Percentiles rank a stretch among this genome's conserved stretches.
Conservation (phyloP, 257 asterid species). For the Nicotiana knightiana region DNA sequence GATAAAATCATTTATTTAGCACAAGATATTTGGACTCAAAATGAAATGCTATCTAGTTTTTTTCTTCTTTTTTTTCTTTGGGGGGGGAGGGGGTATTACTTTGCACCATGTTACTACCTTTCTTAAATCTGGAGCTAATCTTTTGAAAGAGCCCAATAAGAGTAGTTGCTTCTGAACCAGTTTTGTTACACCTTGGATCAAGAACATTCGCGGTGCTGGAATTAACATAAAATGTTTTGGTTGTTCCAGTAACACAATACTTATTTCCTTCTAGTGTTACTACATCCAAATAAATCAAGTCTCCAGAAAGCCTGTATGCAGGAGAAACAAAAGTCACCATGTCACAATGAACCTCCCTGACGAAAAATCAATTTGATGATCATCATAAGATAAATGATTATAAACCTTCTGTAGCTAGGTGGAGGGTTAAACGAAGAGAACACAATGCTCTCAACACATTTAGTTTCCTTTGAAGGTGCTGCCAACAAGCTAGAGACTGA, state of each 20-base stretch:
- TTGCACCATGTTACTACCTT: slow-evolving; percentile 38
- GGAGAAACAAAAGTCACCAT: slow-evolving; percentile 20
- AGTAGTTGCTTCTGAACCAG: slow-evolving; percentile 67
- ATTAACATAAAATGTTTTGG: slow-evolving; percentile 71
- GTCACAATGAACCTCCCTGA: slow-evolving; percentile 16
- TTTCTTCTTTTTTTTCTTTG: background rate
- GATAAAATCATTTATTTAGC: slow-evolving; percentile 11
- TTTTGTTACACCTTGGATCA: slow-evolving; percentile 70
- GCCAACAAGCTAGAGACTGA: slow-evolving; percentile 60
- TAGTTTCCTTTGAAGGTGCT: slow-evolving; percentile 71
- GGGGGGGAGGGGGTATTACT: background rate
- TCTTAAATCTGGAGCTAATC: slow-evolving; percentile 86
- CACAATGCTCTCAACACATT: slow-evolving; percentile 70
- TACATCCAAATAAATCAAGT: slow-evolving; percentile 86
- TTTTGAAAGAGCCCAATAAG: slow-evolving; percentile 84
- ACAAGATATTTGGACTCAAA: slow-evolving; percentile 9
- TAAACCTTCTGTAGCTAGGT: slow-evolving; percentile 92
- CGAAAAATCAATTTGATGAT: background rate
- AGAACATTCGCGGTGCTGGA: slow-evolving; percentile 63
- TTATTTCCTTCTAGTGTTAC: slow-evolving; percentile 82
- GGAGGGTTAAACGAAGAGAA: slow-evolving; percentile 97
- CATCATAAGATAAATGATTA: background rate
- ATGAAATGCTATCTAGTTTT: background rate
- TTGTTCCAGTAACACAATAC: slow-evolving; percentile 83
- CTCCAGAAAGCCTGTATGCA: slow-evolving; percentile 84